Percentiles rank a stretch among this genome's conserved stretches.
Conservation (phyloP, 345 rosid species). For the Turritis glabra region DNA sequence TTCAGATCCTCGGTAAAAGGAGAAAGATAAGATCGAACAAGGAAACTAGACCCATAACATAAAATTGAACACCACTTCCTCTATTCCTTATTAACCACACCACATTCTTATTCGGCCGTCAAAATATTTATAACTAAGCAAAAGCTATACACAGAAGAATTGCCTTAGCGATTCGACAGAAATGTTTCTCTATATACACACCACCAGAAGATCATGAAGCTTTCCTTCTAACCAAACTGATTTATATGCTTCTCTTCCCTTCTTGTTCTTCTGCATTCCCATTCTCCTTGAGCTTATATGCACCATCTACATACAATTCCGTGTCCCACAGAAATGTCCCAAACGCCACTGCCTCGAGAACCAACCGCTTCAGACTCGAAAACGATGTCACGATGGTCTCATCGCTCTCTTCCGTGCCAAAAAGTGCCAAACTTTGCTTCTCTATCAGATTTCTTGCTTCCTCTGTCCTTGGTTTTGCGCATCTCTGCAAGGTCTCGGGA, state of each 20-base stretch:
- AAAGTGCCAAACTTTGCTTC: slow-evolving; percentile 76
- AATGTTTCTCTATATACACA: slow-evolving; percentile 31
- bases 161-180: slow-evolving; percentile 3
- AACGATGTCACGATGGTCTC: slow-evolving; percentile 71
- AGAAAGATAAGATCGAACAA: neutral
- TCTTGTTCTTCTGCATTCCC: slow-evolving; percentile 36
- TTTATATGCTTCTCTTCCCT: slow-evolving; percentile 36
- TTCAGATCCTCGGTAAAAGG: neutral
- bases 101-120: slow-evolving; percentile 13
- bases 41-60: neutral
- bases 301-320: slow-evolving; percentile 62
- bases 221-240: neutral
- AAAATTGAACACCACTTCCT: neutral
- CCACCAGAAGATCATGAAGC: slow-evolving; percentile 10
- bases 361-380: slow-evolving; percentile 83
- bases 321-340: slow-evolving; percentile 96
- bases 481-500: slow-evolving; percentile 61
- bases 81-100: neutral
- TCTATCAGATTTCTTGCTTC: slow-evolving; percentile 69
- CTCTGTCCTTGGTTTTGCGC: slow-evolving; percentile 66
- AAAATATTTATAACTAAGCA: slow-evolving; percentile 11
- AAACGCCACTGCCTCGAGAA: slow-evolving; percentile 89
- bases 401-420: slow-evolving; percentile 55
- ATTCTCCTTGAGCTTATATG: slow-evolving; percentile 66
- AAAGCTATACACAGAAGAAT: slow-evolving; percentile 28